phyloP scores from a whole-genome alignment of 495 filamentous ascomycete species.

The Lasiosphaeria hispida region DNA sequence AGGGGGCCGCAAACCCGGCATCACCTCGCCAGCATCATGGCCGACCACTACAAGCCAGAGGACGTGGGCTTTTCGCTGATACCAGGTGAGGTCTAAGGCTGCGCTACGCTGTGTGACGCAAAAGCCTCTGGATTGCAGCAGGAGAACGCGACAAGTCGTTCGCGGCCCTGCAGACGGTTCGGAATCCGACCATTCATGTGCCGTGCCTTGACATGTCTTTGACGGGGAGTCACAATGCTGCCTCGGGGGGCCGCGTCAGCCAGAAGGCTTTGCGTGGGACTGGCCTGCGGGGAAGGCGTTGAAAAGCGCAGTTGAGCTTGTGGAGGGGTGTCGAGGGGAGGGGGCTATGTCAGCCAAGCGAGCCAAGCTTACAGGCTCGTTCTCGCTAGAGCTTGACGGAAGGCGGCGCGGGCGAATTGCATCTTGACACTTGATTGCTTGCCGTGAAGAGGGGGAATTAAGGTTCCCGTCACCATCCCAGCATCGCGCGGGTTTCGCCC shows the following conservation, averaged over 20 bases:
- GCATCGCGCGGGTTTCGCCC: too few relatives aligned
- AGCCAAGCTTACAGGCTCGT: not conserved
- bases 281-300: slow-evolving; percentile 10
- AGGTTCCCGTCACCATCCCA: not conserved
- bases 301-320: slow-evolving; percentile 1
- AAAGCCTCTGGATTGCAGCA: not conserved
- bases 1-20: slow-evolving; percentile 79
- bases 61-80: slow-evolving; percentile 64
- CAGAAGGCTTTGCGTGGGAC: slow-evolving; percentile 19
- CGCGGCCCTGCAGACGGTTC: slow-evolving; percentile 16
- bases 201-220: not conserved
- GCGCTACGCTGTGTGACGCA: not conserved
- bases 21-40: slow-evolving; percentile 76
- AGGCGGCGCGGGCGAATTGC: too few relatives aligned
- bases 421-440: not conserved
- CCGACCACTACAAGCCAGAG: slow-evolving; percentile 81
- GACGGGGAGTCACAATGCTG: not conserved
- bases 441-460: not conserved
- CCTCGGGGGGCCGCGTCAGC: slow-evolving; percentile 32
- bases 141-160: slow-evolving; percentile 17
- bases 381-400: slow-evolving; percentile 11
- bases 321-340: slow-evolving; percentile 5
- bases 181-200: slow-evolving; percentile 8
- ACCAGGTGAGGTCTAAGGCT: slow-evolving; percentile 16
- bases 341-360: slow-evolving; percentile 26